These are phyloP conservation scores for Myxozyma neotropica DNA, from an alignment of 805 yeast species.

Conservation along the genomic window DNA sequence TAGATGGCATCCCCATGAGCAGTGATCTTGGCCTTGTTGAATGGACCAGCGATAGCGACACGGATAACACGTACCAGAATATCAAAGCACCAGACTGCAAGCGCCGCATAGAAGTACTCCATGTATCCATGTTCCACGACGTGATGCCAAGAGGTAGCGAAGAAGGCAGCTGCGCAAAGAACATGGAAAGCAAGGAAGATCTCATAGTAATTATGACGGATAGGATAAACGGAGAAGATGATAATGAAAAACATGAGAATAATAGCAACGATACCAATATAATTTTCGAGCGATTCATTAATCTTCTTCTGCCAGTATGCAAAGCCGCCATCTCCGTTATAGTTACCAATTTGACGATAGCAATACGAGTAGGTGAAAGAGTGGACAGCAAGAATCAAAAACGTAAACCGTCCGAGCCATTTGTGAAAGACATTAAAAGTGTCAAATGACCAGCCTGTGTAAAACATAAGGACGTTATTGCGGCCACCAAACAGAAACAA, in stretches of 20 bases:
- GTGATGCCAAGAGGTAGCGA: constrained; percentile 43
- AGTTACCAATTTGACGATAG: constrained; percentile 29
- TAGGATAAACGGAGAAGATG: constrained; percentile 52
- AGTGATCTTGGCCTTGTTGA: constrained; percentile 37
- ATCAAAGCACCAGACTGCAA: constrained; percentile 73
- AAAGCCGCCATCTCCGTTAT: constrained; percentile 38
- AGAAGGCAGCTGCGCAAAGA: constrained; percentile 51
- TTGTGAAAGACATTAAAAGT: constrained; percentile 67
- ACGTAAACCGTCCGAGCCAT: constrained; percentile 59
- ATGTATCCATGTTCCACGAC: constrained; percentile 54
- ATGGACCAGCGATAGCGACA: constrained; percentile 58
- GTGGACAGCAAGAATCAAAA: constrained; percentile 56
- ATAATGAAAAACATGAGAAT: constrained; percentile 30
- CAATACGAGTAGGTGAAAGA: constrained; percentile 56
- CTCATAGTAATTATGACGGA: constrained; percentile 63
- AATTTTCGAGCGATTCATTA: constrained; percentile 17
- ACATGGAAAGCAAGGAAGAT: constrained; percentile 60
- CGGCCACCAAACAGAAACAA: constrained; percentile 68
- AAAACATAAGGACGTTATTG: constrained; percentile 64
- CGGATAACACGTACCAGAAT: constrained; percentile 59
- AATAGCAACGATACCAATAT: constrained; percentile 49
- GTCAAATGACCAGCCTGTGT: constrained; percentile 65
- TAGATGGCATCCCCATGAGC: constrained; percentile 23
- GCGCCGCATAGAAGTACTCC: constrained; percentile 55
- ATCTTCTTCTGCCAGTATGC: constrained; percentile 42